phyloP scores from a whole-genome alignment of 768 basidiomycete genomes.

The Arthromyces matolae region DNA sequence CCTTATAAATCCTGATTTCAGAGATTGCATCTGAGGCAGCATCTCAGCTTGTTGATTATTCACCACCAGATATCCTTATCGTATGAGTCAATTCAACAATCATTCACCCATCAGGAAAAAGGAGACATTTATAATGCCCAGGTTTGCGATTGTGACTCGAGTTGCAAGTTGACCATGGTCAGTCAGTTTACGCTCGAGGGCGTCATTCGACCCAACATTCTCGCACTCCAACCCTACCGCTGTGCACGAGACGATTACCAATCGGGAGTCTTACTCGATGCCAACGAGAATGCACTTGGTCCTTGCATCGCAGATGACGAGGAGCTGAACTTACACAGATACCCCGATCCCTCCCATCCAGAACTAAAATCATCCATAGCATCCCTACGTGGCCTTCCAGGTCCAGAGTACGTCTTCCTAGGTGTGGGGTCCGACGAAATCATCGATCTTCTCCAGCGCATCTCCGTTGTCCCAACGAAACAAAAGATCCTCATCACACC shows the following conservation, averaged over 20 bases:
- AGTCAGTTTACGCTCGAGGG: too few species aligned
- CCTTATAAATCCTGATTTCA: too few species aligned
- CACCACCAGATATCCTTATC: too few species aligned
- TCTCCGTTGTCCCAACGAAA: constrained; percentile 73
- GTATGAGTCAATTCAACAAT: too few species aligned
- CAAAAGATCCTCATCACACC: constrained; percentile 89
- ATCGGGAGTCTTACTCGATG: constrained; percentile 88
- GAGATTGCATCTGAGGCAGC: too few species aligned
- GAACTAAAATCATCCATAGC: constrained; percentile 76
- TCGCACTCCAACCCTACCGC: constrained; percentile 86
- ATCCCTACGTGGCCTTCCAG: constrained; percentile 63
- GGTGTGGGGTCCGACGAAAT: constrained; percentile 98
- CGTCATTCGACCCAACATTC: constrained; percentile 92
- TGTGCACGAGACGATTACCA: constrained; percentile 97
- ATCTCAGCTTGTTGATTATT: too few species aligned
- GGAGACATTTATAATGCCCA: too few species aligned
- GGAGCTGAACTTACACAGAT: constrained; percentile 72
- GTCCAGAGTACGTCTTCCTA: constrained; percentile 72
- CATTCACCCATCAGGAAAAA: too few species aligned
- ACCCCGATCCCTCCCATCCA: constrained; percentile 89
- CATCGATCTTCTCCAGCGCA: constrained; percentile 90
- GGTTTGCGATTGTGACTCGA: too few species aligned
- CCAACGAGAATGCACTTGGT: constrained; percentile 95
- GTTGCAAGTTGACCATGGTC: too few species aligned
- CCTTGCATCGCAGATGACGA: constrained; percentile 67